A percentile compares a stretch with the other conserved stretches of the same genome.
These are phyloP conservation scores for Colletotrichum truncatum DNA, from an alignment of 2,329 filamentous ascomycete genomes.

Conservation along the genomic window DNA sequence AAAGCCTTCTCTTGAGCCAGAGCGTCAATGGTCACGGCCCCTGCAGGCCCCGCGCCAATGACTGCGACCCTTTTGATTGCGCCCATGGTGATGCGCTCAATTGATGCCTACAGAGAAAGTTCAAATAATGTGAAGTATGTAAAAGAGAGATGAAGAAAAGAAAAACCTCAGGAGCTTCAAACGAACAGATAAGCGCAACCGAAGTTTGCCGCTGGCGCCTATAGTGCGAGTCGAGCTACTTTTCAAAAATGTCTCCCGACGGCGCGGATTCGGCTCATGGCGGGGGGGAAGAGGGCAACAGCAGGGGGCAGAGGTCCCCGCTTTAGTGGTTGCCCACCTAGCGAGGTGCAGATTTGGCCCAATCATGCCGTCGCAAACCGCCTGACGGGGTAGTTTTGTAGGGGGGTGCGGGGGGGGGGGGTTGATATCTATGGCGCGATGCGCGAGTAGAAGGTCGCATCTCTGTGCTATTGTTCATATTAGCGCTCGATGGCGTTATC, in stretches of 20 bases:
- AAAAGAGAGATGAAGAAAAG: not conserved
- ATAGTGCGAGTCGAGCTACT: not conserved
- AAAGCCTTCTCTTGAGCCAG: constrained; percentile 67
- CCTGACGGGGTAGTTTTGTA: constrained; percentile 25
- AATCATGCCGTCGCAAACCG: constrained; percentile 13
- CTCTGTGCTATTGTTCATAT: constrained; percentile 15
- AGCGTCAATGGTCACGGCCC: constrained; percentile 69
- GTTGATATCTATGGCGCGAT: not conserved
- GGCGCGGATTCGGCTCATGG: constrained; percentile 1
- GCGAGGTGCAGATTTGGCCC: not conserved
- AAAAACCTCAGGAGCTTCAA: not conserved
- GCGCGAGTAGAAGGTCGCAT: not conserved
- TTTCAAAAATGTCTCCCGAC: constrained; percentile 11
- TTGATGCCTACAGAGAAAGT: not conserved
- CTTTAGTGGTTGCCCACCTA: not conserved
- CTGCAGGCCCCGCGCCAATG: constrained; percentile 69
- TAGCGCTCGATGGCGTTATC: constrained; percentile 28
- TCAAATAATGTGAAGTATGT: not conserved
- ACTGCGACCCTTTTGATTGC: constrained; percentile 58
- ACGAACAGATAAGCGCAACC: not conserved
- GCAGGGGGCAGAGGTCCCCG: no score
- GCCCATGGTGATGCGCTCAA: constrained; percentile 23
- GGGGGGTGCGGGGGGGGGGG: constrained; percentile 5
- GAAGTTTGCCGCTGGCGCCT: not conserved
- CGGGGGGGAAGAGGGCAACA: not conserved